Evolutionary conservation across 768 basidiomycete species (phyloP).

Genomic region (Rhodosporidiobolus odoratus): DNA sequence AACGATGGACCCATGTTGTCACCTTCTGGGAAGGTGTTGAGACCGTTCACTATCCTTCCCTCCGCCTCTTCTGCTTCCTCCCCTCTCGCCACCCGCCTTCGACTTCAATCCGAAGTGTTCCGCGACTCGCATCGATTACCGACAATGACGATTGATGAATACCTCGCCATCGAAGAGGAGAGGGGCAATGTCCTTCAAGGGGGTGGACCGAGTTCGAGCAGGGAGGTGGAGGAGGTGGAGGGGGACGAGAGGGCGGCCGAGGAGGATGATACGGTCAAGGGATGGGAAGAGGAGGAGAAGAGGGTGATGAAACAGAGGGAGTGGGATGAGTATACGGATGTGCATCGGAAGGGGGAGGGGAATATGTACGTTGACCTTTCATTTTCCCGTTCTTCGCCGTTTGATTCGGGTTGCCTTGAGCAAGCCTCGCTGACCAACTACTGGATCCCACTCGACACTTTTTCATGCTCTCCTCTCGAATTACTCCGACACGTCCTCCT

Average conservation of each 20-base stretch:
- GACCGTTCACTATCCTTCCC: constrained; percentile 89
- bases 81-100: constrained; percentile 57
- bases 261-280: constrained; percentile 59
- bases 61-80: constrained; percentile 47
- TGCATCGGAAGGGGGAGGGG: constrained; percentile 81
- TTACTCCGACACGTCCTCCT: background rate
- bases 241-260: constrained; percentile 54
- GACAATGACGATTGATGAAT: constrained; percentile 94
- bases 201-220: constrained; percentile 62
- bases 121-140: constrained; percentile 75
- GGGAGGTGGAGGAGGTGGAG: constrained; percentile 31
- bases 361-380: constrained; percentile 54
- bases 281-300: constrained; percentile 71
- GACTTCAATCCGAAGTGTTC: constrained; percentile 75
- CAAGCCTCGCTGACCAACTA: background rate
- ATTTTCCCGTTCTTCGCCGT: background rate
- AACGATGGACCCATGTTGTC: constrained; percentile 20
- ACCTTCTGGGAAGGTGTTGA: constrained; percentile 59
- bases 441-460: background rate
- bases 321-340: constrained; percentile 84
- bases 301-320: constrained; percentile 63
- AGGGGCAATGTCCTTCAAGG: constrained; percentile 81
- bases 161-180: constrained; percentile 74
- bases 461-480: background rate
- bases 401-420: background rate